Conservation (phyloP, 306 rosid species). For the Quercus alba region DNA sequence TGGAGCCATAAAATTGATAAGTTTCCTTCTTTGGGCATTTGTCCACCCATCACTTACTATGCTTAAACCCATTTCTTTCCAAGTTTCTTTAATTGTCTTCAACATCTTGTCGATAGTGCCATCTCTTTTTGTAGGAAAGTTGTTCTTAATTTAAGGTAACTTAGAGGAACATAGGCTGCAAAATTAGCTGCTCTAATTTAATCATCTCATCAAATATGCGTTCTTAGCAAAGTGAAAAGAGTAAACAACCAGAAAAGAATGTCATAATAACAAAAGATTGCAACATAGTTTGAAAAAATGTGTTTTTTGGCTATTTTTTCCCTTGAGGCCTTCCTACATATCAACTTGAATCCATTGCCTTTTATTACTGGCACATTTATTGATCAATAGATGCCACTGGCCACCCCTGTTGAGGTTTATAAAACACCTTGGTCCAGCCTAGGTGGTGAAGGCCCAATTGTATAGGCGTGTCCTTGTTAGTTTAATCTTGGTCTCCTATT, state of each 20-base stretch:
- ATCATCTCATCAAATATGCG: not conserved
- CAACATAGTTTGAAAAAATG: too few relatives aligned
- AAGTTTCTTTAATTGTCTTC: not conserved
- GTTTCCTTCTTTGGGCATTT: not conserved
- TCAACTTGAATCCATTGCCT: too few relatives aligned
- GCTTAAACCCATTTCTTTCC: not conserved
- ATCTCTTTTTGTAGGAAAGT: not conserved
- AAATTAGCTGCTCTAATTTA: not conserved
- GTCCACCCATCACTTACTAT: not conserved
- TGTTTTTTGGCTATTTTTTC: too few relatives aligned
- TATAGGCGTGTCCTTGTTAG: too few relatives aligned
- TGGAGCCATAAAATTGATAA: not conserved
- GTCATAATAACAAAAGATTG: not conserved
- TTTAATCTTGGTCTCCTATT: too few relatives aligned
- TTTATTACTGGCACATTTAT: too few relatives aligned
- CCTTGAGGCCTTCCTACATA: too few relatives aligned
- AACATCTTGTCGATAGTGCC: not conserved
- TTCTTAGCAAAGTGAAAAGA: not conserved
- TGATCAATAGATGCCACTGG: too few relatives aligned
- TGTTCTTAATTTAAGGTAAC: not conserved
- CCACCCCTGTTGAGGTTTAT: too few relatives aligned
- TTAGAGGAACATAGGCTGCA: not conserved
- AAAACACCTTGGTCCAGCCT: too few relatives aligned
- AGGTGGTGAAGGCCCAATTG: too few relatives aligned
- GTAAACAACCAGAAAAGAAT: not conserved